Evolutionary conservation across 306 rosid genomes (phyloP).

Genomic region (Malus fusca): DNA sequence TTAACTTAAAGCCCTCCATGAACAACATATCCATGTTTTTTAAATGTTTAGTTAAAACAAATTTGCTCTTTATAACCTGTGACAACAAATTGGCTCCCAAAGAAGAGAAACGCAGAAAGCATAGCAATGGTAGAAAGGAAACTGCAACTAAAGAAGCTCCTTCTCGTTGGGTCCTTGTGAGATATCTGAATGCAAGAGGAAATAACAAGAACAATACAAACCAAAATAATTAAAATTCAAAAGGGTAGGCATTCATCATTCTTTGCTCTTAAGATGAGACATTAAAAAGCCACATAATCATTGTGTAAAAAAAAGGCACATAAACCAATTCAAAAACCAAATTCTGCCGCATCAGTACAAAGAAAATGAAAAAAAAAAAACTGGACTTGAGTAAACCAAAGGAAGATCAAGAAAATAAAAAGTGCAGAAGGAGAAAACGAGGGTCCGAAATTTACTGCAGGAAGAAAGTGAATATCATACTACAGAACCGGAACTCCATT

Average conservation of each 20-base stretch:
- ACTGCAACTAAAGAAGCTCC: conserved; percentile 2
- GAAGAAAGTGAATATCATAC: background rate
- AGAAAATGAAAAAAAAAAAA: too few species aligned
- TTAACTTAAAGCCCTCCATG: background rate
- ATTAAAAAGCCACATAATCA: background rate
- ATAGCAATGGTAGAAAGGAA: conserved; percentile 9
- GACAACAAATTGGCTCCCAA: conserved; percentile 19
- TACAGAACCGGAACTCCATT: background rate
- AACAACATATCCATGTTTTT: too few species aligned
- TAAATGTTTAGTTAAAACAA: too few species aligned
- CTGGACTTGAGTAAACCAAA: too few species aligned
- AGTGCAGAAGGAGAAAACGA: too few species aligned
- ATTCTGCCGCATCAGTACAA: background rate
- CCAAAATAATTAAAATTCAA: too few species aligned
- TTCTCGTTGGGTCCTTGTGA: background rate
- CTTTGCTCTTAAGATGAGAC: background rate
- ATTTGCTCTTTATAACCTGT: conserved; percentile 15
- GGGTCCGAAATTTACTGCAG: too few species aligned
- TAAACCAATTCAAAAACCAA: background rate
- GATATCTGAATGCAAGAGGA: conserved; percentile 3
- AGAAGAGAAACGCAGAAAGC: conserved; percentile 22
- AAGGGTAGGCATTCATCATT: background rate
- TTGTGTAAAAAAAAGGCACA: background rate
- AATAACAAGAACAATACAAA: background rate
- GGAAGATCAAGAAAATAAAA: too few species aligned